These are phyloP conservation scores for Tripidium arundinaceum DNA, from an alignment of 202 grass and related monocot genomes.

Conservation along the genomic window DNA sequence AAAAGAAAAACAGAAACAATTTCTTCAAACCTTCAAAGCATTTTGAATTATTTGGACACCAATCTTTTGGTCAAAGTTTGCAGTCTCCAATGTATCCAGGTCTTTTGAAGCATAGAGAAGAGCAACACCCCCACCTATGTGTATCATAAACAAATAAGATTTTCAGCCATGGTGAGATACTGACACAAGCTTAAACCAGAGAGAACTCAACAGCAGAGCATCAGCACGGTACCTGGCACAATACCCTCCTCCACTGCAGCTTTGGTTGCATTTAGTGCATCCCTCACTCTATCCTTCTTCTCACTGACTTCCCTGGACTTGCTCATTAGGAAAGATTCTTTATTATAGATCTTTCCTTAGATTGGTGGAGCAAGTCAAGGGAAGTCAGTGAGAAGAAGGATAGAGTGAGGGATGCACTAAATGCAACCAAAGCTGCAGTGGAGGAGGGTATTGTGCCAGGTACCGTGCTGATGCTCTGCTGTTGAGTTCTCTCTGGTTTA, in stretches of 20 bases:
- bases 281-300: conserved; percentile 86
- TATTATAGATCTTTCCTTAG: conserved; percentile 42
- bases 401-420: conserved; percentile 85
- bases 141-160: conserved; percentile 7
- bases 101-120: conserved; percentile 98
- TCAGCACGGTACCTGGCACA: conserved; percentile 47
- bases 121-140: conserved; percentile 82
- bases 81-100: conserved; percentile 71
- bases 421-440: conserved; percentile 89
- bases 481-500: neutral
- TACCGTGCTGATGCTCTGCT: neutral
- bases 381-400: conserved; percentile 92
- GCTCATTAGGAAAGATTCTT: too few relatives aligned
- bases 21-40: conserved; percentile 70
- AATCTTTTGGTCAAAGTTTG: conserved; percentile 95
- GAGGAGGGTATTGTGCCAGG: conserved; percentile 95
- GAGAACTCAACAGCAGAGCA: neutral
- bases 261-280: conserved; percentile 91
- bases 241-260: conserved; percentile 96
- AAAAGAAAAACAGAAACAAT: neutral
- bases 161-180: neutral
- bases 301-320: conserved; percentile 87
- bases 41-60: conserved; percentile 98
- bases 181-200: neutral
- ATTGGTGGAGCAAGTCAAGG: conserved; percentile 85